A percentile compares a stretch with the other conserved stretches of the same genome.
phyloP scores from a whole-genome alignment of 129 eudicot species.

The Lonicera japonica region DNA sequence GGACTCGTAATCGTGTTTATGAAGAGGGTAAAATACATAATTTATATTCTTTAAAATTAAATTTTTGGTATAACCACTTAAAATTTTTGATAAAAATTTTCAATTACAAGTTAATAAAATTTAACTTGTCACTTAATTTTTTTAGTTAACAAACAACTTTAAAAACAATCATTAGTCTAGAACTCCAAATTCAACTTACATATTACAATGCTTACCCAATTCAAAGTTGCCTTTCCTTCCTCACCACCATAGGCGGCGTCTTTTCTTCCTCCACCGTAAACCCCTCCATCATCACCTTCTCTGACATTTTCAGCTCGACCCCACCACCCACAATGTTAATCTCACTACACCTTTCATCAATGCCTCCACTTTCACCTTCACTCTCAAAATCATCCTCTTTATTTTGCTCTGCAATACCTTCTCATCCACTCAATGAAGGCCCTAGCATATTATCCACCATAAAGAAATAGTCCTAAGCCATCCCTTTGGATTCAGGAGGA shows the following conservation, averaged over 20 bases:
- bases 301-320: conserved; percentile 61
- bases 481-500: conserved; percentile 46
- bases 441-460: conserved; percentile 40
- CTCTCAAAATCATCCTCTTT: conserved; percentile 32
- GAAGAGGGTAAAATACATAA: too few species aligned
- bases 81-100: too few species aligned
- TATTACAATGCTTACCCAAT: too few species aligned
- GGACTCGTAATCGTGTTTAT: too few species aligned
- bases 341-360: conserved; percentile 9
- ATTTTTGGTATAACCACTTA: too few species aligned
- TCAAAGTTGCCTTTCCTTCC: conserved; percentile 46
- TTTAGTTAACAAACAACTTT: too few species aligned
- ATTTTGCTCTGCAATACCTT: conserved; percentile 34
- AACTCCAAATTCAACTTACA: too few species aligned
- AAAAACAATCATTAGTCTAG: too few species aligned
- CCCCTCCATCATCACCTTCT: conserved; percentile 50
- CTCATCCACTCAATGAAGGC: conserved; percentile 42
- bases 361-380: conserved; percentile 29
- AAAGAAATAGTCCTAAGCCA: conserved; percentile 85
- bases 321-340: conserved; percentile 22
- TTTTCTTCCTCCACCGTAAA: conserved; percentile 58
- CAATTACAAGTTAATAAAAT: too few species aligned
- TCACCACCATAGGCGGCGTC: conserved; percentile 43
- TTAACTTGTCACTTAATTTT: too few species aligned
- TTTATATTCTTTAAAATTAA: too few species aligned